Percentiles rank a stretch among this genome's conserved stretches.
Conservation (phyloP, 2,329 filamentous ascomycete species). For the Fusarium proliferatum region DNA sequence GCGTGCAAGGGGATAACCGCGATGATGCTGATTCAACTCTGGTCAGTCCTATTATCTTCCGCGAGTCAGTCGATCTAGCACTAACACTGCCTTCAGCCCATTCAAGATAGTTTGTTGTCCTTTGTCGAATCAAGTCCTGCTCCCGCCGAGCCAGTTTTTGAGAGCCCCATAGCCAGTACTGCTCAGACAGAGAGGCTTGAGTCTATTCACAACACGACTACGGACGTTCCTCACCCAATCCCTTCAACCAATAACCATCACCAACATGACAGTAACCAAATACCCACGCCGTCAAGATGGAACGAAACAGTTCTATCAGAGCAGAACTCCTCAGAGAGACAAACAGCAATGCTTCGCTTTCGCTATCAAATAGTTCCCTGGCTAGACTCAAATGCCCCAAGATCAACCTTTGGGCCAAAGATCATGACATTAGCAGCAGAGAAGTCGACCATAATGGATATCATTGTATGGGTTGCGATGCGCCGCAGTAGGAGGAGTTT, state of each 20-base stretch:
- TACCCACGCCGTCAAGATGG: conserved; percentile 14
- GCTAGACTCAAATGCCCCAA: conserved; percentile 27
- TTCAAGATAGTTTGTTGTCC: conserved; percentile 4
- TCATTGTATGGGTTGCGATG: conserved; percentile 19
- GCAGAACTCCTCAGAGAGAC: conserved; percentile 23
- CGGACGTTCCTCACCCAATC: background rate
- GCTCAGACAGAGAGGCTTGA: background rate
- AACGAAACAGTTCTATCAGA: conserved; percentile 23
- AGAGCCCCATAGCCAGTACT: background rate
- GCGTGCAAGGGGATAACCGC: background rate
- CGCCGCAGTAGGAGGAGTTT: background rate
- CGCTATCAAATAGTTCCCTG: conserved; percentile 27
- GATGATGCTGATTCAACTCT: conserved; percentile 1
- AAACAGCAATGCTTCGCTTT: conserved; percentile 32
- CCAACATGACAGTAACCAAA: conserved; percentile 15
- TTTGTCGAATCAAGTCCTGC: conserved; percentile 14
- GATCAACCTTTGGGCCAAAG: conserved; percentile 9
- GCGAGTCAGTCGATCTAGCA: accelerated
- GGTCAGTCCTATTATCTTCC: background rate
- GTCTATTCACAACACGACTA: background rate
- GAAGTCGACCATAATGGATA: conserved; percentile 12
- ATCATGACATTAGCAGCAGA: conserved; percentile 15
- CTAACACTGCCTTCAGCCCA: background rate
- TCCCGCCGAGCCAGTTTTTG: background rate
- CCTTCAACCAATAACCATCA: background rate